These are phyloP conservation scores for Theobroma cacao DNA, from an alignment of 345 rosid genomes.

Conservation along the genomic window DNA sequence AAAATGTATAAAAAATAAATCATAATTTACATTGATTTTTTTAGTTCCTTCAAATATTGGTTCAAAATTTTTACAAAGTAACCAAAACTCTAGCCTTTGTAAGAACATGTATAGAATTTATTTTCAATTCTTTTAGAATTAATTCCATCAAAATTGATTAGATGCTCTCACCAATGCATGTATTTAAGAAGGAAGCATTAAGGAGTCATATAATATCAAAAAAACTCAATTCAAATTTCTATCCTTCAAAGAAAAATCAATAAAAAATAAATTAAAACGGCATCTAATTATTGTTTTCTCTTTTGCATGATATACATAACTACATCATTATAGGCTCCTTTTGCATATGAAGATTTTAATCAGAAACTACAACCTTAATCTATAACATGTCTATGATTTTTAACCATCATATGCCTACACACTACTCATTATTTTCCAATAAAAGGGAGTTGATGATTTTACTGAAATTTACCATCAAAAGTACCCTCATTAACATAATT, in stretches of 20 bases:
- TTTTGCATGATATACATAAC: neutral
- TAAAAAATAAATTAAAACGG: neutral
- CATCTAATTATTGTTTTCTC: neutral
- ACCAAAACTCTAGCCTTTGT: too few species aligned
- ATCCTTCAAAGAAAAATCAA: neutral
- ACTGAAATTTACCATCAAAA: neutral
- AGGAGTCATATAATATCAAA: neutral
- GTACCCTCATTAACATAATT: neutral
- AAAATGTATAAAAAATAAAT: too few species aligned
- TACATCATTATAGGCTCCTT: neutral
- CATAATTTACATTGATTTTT: too few species aligned
- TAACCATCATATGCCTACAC: neutral
- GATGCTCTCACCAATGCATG: neutral
- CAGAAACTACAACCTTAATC: neutral
- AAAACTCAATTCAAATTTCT: neutral
- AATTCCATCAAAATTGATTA: too few species aligned
- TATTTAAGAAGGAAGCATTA: neutral
- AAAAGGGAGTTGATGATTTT: neutral
- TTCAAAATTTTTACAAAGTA: too few species aligned
- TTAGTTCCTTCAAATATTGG: too few species aligned
- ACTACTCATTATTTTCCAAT: slow-evolving; percentile 2
- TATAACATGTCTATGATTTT: neutral
- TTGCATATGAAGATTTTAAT: neutral
- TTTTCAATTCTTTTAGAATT: too few species aligned
- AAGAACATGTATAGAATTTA: too few species aligned